Base-by-base conservation (phyloP, 1,139 yeast species). In the Nakaseomyces uthaithaninus region DNA sequence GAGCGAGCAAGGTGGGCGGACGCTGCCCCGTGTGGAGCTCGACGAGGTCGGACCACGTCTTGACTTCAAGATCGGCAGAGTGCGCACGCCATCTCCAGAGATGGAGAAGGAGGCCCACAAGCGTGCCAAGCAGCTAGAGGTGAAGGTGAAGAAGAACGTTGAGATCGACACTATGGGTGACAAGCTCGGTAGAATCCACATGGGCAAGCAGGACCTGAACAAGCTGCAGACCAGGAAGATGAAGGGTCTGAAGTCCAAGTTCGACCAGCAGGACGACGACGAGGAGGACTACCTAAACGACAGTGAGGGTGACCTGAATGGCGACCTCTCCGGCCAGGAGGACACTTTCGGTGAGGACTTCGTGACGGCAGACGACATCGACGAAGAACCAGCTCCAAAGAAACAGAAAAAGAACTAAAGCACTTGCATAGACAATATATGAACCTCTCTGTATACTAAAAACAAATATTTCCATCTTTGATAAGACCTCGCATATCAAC, bases 41-140 rank as follows among this genome's bases (percentile, higher is more conserved):
- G 94, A 83, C 46, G 99, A 91, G 64, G 81, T 86, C 52, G 99
- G 99, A 1, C 99, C 99, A 43, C 74, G 98, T 54, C 72, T 93
- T 45, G 97, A 91, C 59, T 91, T 91, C 66, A 79, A 81, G 54
- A 74, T 91, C 47, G 98, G 98, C 38, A 76, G 99, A 66, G 74
- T 81, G 54, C 80, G 80, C 52, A 67, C 75, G n/a, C 85, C 96
- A 38, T 75, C 83, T 42, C 83, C 94, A 33, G 97, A 91, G 55
- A 70, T 85, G 68, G 94, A 81, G 66, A 86, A 81, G 66, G 96
- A 87, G 61, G 97, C 99, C 7, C 60, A 72, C 67, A 75, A 74
- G 68, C 76, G 72, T 58, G 91, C 96, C 42, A 86, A 75, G 65
- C 89, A 85, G 66, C 71, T 86, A 52, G 85, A 80, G 58, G 75